Conservation (phyloP, 768 basidiomycete species). For the Tulasnella sp. region DNA sequence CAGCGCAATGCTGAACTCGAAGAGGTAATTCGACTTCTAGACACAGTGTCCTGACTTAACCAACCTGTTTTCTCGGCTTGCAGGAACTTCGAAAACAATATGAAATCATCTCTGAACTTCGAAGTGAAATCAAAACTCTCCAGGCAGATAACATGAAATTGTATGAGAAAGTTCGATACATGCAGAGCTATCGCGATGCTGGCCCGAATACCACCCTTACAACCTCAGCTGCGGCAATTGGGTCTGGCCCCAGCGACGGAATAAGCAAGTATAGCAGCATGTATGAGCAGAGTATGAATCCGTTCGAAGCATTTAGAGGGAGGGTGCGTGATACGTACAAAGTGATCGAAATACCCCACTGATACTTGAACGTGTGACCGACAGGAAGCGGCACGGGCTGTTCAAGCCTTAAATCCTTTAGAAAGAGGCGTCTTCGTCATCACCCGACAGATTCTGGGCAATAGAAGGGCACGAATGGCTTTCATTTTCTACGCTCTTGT, state of each 20-base stretch:
- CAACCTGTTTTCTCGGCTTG: not conserved
- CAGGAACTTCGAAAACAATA: constrained; percentile 93
- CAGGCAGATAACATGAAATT: constrained; percentile 95
- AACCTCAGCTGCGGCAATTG: constrained; percentile 14
- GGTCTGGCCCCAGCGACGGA: constrained; percentile 39
- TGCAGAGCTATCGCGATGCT: constrained; percentile 83
- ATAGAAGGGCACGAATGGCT: constrained; percentile 76
- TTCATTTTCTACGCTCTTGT: constrained; percentile 80
- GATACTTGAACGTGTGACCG: not conserved
- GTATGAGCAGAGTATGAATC: constrained; percentile 97
- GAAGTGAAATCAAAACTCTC: constrained; percentile 79
- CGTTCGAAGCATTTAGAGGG: constrained; percentile 94
- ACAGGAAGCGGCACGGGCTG: constrained; percentile 94
- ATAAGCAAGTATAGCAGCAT: constrained; percentile 81
- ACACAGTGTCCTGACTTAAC: constrained; percentile 10
- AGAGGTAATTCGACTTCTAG: constrained; percentile 42
- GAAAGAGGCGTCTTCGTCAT: constrained; percentile 80
- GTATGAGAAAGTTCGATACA: constrained; percentile 98
- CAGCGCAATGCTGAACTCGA: constrained; percentile 95
- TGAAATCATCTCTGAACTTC: constrained; percentile 87
- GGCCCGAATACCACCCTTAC: constrained; percentile 9
- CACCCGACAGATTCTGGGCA: constrained; percentile 77
- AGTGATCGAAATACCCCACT: not conserved
- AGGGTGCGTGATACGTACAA: constrained; percentile 45
- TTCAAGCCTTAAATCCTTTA: constrained; percentile 80